Conservation (phyloP, 805 yeast species). For the Saturnispora besseyi region DNA sequence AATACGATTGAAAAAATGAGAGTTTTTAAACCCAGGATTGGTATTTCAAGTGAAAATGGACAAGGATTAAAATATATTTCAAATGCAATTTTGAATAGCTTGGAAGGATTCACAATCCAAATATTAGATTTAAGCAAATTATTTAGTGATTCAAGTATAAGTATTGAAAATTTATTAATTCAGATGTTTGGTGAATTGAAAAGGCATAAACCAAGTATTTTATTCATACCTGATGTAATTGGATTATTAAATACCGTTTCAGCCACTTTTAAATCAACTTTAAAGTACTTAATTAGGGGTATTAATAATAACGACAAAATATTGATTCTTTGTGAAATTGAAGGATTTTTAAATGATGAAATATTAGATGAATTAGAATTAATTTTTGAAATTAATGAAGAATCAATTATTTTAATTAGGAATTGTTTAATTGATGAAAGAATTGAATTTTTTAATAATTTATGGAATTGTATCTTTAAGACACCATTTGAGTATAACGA, state of each 20-base stretch:
- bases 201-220: conserved; percentile 79
- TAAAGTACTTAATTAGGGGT: conserved; percentile 59
- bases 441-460: conserved; percentile 42
- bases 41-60: conserved; percentile 66
- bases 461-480: conserved; percentile 49
- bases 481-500: conserved; percentile 69
- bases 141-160: conserved; percentile 66
- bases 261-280: conserved; percentile 59
- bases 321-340: conserved; percentile 66
- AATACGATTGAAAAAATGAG: conserved; percentile 37
- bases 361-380: conserved; percentile 36
- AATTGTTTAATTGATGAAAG: conserved; percentile 43
- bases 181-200: conserved; percentile 82
- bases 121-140: conserved; percentile 71
- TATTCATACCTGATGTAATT: conserved; percentile 76
- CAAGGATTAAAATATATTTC: conserved; percentile 83
- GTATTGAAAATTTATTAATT: conserved; percentile 76
- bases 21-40: conserved; percentile 71
- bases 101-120: conserved; percentile 89
- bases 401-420: conserved; percentile 34
- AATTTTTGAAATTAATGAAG: conserved; percentile 51
- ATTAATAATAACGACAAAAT: conserved; percentile 66
- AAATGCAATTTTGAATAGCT: conserved; percentile 66
- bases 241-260: conserved; percentile 65
- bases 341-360: conserved; percentile 17